Percentiles rank a stretch among this genome's conserved stretches.
Conservation (phyloP, 2,329 filamentous ascomycete species). For the Sphaerulina populicola region DNA sequence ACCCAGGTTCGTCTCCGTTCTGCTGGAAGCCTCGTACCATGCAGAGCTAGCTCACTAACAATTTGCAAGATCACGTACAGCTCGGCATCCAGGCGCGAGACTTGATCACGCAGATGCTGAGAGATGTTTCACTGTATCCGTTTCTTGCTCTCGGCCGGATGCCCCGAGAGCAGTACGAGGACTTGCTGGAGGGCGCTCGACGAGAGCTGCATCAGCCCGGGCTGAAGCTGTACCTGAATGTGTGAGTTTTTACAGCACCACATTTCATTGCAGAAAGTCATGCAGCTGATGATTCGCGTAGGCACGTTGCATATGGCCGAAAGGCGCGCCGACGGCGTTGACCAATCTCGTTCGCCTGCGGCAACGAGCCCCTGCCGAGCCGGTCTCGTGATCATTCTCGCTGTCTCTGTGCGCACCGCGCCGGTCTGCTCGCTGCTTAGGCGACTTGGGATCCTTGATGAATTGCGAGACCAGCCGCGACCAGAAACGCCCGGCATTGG, state of each 20-base stretch:
- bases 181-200: conserved; percentile 17
- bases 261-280: background rate
- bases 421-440: background rate
- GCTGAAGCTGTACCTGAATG: conserved; percentile 19
- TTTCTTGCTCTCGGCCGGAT: conserved; percentile 13
- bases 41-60: background rate
- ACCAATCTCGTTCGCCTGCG: background rate
- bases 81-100: conserved; percentile 6
- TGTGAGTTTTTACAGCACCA: conserved; percentile 9
- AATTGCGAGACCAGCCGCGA: too few species aligned
- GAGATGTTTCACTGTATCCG: conserved; percentile 16
- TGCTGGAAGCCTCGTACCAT: background rate
- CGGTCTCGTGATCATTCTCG: background rate
- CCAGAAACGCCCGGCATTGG: too few species aligned
- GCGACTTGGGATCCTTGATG: too few species aligned
- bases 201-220: conserved; percentile 13
- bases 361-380: background rate
- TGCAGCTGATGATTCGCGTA: background rate
- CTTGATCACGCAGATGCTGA: conserved; percentile 14
- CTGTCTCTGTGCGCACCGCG: too few species aligned
- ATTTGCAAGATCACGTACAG: conserved; percentile 1
- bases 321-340: conserved; percentile 1
- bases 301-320: background rate
- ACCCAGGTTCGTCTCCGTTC: background rate
- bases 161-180: conserved; percentile 12